Conservation (phyloP, 306 rosid species). For the Morella rubra region DNA sequence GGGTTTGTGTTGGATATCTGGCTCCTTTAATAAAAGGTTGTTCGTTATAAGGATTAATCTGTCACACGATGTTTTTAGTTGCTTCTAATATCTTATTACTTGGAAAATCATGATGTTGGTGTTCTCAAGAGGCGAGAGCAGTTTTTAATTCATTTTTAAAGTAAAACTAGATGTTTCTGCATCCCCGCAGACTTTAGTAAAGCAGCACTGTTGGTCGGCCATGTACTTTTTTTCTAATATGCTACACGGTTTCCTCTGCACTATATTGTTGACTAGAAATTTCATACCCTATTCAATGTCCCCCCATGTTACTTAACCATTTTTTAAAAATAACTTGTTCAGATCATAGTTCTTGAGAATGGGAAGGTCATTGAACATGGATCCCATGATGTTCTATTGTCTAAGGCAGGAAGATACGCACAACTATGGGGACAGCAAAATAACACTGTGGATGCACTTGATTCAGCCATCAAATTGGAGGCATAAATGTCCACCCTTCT, state of each 20-base stretch:
- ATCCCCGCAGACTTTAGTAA: not conserved
- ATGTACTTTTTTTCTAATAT: not conserved
- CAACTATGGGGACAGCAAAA: conserved; percentile 99
- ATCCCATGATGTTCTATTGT: conserved; percentile 80
- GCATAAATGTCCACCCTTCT: conserved; percentile 26
- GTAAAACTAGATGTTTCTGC: not conserved
- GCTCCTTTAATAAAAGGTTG: not conserved
- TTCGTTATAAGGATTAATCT: not conserved
- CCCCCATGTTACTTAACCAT: conserved; percentile 10
- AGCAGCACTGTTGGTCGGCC: not conserved
- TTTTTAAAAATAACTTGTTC: conserved; percentile 25
- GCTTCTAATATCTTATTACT: not conserved
- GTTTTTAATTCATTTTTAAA: too few relatives aligned
- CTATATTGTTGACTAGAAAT: not conserved
- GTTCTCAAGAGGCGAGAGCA: not conserved
- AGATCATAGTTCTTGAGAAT: conserved; percentile 91
- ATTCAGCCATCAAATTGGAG: conserved; percentile 54
- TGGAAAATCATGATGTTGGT: not conserved
- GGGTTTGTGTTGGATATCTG: conserved; percentile 2
- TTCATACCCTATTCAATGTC: not conserved
- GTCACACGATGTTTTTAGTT: too few relatives aligned
- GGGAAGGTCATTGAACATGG: conserved; percentile 95
- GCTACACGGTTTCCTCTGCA: not conserved
- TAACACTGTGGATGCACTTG: conserved; percentile 69
- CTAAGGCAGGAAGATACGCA: conserved; percentile 86